Evolutionary conservation across 352 stramenopile genomes (phyloP).

Genomic region (Globisporangium heterothallicum): DNA sequence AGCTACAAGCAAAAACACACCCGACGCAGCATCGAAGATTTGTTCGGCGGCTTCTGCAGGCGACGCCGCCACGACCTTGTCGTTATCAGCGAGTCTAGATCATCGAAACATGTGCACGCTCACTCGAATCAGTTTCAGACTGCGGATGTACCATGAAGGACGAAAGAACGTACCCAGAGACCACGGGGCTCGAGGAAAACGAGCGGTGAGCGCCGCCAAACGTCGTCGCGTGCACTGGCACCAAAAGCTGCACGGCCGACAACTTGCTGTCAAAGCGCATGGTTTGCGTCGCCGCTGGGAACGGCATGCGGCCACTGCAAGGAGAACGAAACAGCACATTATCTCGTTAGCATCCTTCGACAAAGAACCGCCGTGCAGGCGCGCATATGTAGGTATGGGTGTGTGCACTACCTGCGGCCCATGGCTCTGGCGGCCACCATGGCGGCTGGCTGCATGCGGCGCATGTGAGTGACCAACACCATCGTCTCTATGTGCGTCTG

Average conservation of each 20-base stretch:
- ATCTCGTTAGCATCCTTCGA: too few species aligned
- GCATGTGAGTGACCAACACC: slow-evolving; percentile 50
- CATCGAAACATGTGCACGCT: too few species aligned
- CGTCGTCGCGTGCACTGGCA: slow-evolving; percentile 19
- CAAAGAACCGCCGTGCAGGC: too few species aligned
- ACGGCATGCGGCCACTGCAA: slow-evolving; percentile 16
- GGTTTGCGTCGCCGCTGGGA: slow-evolving; percentile 16
- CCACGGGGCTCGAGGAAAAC: slow-evolving; percentile 53
- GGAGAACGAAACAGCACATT: too few species aligned
- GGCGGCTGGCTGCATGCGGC: slow-evolving; percentile 48
- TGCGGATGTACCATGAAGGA: slow-evolving; percentile 4
- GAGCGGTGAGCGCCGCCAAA: slow-evolving; percentile 36
- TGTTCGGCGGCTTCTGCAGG: slow-evolving; percentile 40
- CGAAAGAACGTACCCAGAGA: slow-evolving; percentile 40
- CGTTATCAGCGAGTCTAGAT: slow-evolving; percentile 35
- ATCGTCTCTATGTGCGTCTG: slow-evolving; percentile 21
- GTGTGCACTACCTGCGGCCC: slow-evolving; percentile 20
- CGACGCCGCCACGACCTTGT: slow-evolving; percentile 38
- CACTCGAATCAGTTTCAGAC: background rate
- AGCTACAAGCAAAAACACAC: slow-evolving; percentile 10
- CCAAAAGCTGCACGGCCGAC: slow-evolving; percentile 39
- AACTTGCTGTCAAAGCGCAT: slow-evolving; percentile 41
- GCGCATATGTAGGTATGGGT: background rate
- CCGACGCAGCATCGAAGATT: slow-evolving; percentile 37
- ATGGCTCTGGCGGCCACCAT: slow-evolving; percentile 24